A percentile compares a stretch with the other conserved stretches of the same genome.
Evolutionary conservation across 2,329 filamentous ascomycete species (phyloP).

Genomic region (Aspergillus glaucus): DNA sequence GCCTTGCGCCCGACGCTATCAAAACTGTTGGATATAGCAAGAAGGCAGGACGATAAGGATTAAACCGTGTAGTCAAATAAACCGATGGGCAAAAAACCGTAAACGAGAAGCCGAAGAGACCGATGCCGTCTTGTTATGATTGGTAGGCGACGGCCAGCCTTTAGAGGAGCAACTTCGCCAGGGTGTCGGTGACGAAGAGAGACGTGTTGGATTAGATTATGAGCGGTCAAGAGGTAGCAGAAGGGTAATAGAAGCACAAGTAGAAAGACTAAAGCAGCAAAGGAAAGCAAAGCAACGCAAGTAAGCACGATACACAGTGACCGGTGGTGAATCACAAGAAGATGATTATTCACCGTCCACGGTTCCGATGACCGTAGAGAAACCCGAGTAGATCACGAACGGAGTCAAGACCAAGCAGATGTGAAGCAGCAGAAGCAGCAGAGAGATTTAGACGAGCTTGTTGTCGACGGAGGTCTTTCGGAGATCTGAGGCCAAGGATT

Average conservation of each 20-base stretch:
- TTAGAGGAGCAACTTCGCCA: slow-evolving; percentile 20
- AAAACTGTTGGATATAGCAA: slow-evolving; percentile 10
- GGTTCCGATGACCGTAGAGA: slow-evolving; percentile 22
- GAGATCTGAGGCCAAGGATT: slow-evolving; percentile 26
- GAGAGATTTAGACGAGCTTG: slow-evolving; percentile 19
- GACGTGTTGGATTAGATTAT: background rate
- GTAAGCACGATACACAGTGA: background rate
- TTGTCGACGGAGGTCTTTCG: slow-evolving; percentile 18
- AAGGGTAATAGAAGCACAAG: background rate
- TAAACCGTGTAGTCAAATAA: slow-evolving; percentile 19
- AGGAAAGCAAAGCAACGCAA: background rate
- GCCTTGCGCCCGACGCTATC: slow-evolving; percentile 4
- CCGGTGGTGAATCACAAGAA: slow-evolving; percentile 4
- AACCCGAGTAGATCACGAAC: slow-evolving; percentile 15
- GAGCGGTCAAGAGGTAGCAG: slow-evolving; percentile 2
- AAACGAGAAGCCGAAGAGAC: slow-evolving; percentile 24
- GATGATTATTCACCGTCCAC: slow-evolving; percentile 10
- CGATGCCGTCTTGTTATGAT: slow-evolving; percentile 22
- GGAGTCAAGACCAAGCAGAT: slow-evolving; percentile 8
- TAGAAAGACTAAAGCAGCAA: slow-evolving; percentile 2
- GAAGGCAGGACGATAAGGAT: slow-evolving; percentile 11
- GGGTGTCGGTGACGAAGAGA: slow-evolving; percentile 10
- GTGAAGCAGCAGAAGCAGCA: slow-evolving; percentile 7
- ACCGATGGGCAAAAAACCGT: slow-evolving; percentile 29
- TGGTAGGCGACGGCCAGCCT: slow-evolving; percentile 27